Conservation (phyloP, 441 rosid species). For the Rhodomyrtus psidioides region DNA sequence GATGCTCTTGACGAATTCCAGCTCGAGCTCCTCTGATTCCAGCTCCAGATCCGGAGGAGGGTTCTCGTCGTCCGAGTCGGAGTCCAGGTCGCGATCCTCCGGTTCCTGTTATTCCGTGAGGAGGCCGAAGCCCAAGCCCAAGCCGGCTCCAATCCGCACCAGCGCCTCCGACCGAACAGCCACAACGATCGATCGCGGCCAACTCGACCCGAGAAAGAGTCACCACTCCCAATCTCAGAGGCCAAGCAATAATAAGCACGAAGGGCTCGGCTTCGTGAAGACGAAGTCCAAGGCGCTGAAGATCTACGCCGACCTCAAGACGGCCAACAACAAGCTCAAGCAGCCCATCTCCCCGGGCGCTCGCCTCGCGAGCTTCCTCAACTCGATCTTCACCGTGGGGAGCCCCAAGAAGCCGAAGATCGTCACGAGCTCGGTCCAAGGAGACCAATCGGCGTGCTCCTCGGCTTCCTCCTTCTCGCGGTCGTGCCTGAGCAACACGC, state of each 20-base stretch:
- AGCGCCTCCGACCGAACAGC: neutral
- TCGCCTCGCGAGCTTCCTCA: conserved; percentile 47
- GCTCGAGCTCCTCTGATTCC: conserved; percentile 16
- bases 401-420: conserved; percentile 16
- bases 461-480: conserved; percentile 56
- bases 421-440: conserved; percentile 4
- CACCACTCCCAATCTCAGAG: neutral
- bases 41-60: conserved; percentile 10
- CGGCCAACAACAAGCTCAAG: conserved; percentile 18
- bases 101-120: conserved; percentile 1
- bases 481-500: conserved; percentile 53
- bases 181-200: neutral
- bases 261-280: neutral
- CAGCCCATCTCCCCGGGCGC: conserved; percentile 61
- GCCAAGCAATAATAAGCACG: neutral
- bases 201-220: neutral
- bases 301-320: conserved; percentile 28
- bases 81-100: neutral
- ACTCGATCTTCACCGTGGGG: conserved; percentile 43
- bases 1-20: neutral
- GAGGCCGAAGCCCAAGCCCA: conserved; percentile 9
- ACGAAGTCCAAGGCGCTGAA: conserved; percentile 4
- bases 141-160: conserved; percentile 2
- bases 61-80: conserved; percentile 14
- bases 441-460: conserved; percentile 33